Percentiles rank a stretch among this genome's conserved stretches.
phyloP scores from a whole-genome alignment of 106 monocot genomes.

The Dendrobium catenatum region DNA sequence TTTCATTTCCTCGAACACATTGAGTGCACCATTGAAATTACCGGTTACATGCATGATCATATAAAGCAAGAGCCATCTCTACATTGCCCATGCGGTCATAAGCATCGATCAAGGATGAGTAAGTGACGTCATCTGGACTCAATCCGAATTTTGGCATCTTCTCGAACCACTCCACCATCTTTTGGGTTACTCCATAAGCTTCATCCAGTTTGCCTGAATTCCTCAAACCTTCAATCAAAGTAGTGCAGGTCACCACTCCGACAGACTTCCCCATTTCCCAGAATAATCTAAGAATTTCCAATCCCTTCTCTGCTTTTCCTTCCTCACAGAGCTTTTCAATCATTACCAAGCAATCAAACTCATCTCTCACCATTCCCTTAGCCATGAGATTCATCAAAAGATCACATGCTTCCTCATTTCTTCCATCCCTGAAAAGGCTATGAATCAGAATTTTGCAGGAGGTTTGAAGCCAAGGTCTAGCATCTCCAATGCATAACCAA shows the following conservation, averaged over 20 bases:
- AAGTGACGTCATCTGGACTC: constrained; percentile 57
- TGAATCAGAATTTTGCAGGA: constrained; percentile 65
- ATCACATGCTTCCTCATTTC: constrained; percentile 27
- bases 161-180: constrained; percentile 80
- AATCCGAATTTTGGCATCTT: constrained; percentile 60
- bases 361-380: constrained; percentile 39
- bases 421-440: constrained; percentile 47
- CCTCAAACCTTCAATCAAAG: constrained; percentile 60
- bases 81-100: constrained; percentile 60
- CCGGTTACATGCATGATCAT: constrained; percentile 57
- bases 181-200: no score
- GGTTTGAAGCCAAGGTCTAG: constrained; percentile 46
- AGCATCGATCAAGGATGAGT: constrained; percentile 67
- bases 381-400: constrained; percentile 40
- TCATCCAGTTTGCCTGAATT: constrained; percentile 28
- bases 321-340: constrained; percentile 37
- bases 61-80: constrained; percentile 54
- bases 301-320: constrained; percentile 29
- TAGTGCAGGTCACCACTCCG: constrained; percentile 36
- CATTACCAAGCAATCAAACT: constrained; percentile 53
- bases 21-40: constrained; percentile 75
- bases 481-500: constrained; percentile 71
- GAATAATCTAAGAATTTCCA: constrained; percentile 37
- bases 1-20: constrained; percentile 91
- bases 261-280: constrained; percentile 30